A percentile compares a stretch with the other conserved stretches of the same genome.
These are phyloP conservation scores for Herpetomonas tarakana DNA, from an alignment of 208 protist genomes.

Conservation along the genomic window DNA sequence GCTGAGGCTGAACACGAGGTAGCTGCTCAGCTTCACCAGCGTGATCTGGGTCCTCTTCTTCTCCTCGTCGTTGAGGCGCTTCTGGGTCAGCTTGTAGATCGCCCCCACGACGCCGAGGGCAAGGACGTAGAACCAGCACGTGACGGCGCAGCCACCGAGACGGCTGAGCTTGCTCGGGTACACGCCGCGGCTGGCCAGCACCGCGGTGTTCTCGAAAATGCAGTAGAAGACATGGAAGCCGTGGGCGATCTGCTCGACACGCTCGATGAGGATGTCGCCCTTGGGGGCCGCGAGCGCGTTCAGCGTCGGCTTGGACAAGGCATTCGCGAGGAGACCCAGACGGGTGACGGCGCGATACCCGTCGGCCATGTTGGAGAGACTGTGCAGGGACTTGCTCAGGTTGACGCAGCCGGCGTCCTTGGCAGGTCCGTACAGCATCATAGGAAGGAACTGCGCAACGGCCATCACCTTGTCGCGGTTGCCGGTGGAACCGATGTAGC, in stretches of 20 bases:
- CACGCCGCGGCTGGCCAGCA: slow-evolving; percentile 67
- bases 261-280: slow-evolving; percentile 51
- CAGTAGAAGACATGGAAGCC: slow-evolving; percentile 83
- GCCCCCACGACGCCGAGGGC: slow-evolving; percentile 61
- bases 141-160: slow-evolving; percentile 69
- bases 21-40: slow-evolving; percentile 77
- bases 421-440: slow-evolving; percentile 61
- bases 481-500: slow-evolving; percentile 67
- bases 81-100: slow-evolving; percentile 68
- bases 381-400: slow-evolving; percentile 64
- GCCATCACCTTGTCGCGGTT: slow-evolving; percentile 90
- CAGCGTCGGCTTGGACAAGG: slow-evolving; percentile 58
- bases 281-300: slow-evolving; percentile 49
- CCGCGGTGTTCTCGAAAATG: slow-evolving; percentile 81
- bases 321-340: slow-evolving; percentile 75
- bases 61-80: slow-evolving; percentile 64
- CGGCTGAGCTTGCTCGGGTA: slow-evolving; percentile 42
- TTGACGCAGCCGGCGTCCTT: slow-evolving; percentile 35
- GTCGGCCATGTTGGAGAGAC: slow-evolving; percentile 77
- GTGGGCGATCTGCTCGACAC: slow-evolving; percentile 67
- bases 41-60: slow-evolving; percentile 67
- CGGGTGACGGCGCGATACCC: slow-evolving; percentile 84
- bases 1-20: slow-evolving; percentile 78
- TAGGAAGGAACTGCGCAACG: slow-evolving; percentile 82
- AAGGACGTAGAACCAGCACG: slow-evolving; percentile 87